Evolutionary conservation across 148 eudicot species (phyloP), one percentile per base, ranked within the genome.

Genomic region (Chenopodium album): DNA sequence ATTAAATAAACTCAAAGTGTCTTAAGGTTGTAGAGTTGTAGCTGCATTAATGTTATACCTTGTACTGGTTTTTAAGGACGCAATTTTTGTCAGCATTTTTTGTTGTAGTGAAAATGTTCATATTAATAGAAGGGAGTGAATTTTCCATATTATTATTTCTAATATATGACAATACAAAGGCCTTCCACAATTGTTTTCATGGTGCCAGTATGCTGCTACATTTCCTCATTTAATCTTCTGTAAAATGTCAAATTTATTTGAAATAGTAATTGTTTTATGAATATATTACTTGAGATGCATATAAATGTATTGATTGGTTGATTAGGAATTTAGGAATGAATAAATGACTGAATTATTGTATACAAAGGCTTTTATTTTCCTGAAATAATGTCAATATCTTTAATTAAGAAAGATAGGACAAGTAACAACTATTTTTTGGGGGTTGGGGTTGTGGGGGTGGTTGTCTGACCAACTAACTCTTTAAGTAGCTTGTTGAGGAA

Each of bases 1-100:
- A 62, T 26, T 75, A 63, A 80, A 68, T 56, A 56, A 80, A 76
- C 62, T 32, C 22, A 62, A 59, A 79, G 82, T 34, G 14, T 52
- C 71, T 6, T 82, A 64, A 76, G 76, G 62, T n/a, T 75, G 52
- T 44, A n/a, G 37, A n/a, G 2, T 50, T 50, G 63, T 48, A 74
- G 22, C 28, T 26, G 77, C 77, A 74, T 50, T 31, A 31, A 31
- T 31, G 32, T 31, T 28, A 13, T 54, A 13, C 13, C 46, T 74
- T 20, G 14, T 26, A 26, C 4, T 47, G 34, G 19, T 3, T 46
- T n/a, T 23, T 26, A 50, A 10, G 54, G 19, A 26, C 20, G 32
- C 12, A 22, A 63, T 14, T 73, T 17, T 63, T 73, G 16, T 73
- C 41, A 62, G 1, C 46, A 64, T 41, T 11, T 14, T 13, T 56